phyloP scores from a whole-genome alignment of 176 grass and related monocot genomes.

The Typha latifolia region DNA sequence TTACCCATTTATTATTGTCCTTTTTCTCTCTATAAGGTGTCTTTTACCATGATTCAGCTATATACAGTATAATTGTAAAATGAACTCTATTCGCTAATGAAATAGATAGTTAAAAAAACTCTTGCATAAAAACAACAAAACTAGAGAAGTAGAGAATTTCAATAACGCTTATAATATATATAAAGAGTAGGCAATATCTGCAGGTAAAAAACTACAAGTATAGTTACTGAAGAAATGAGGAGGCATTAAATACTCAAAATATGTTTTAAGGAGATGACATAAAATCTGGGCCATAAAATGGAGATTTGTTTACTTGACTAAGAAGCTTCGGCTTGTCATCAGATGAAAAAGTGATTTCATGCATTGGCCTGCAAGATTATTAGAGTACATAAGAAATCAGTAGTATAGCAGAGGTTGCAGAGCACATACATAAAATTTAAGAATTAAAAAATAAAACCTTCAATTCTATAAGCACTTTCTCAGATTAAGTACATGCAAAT shows the following conservation, averaged over 20 bases:
- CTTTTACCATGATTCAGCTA: too few species aligned
- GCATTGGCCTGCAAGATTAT: slow-evolving; percentile 77
- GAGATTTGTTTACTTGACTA: slow-evolving; percentile 54
- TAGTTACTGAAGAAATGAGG: neutral
- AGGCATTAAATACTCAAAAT: neutral
- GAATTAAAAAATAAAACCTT: neutral
- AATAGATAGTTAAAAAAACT: too few species aligned
- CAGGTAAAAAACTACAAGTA: neutral
- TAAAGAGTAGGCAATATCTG: too few species aligned
- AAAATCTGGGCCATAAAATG: neutral
- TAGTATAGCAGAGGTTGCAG: neutral
- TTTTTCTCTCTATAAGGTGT: too few species aligned
- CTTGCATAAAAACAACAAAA: too few species aligned
- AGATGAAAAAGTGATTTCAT: slow-evolving; percentile 97
- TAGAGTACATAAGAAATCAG: neutral
- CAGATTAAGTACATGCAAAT: too few species aligned
- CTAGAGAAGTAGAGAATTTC: too few species aligned
- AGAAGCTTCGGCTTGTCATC: slow-evolving; percentile 98
- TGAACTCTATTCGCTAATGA: too few species aligned
- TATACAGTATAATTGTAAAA: too few species aligned
- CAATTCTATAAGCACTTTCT: too few species aligned
- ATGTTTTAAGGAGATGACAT: neutral
- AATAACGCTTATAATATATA: too few species aligned
- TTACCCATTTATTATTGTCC: too few species aligned
- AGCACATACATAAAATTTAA: neutral